phyloP scores from a whole-genome alignment of 2,329 filamentous ascomycete genomes.

The Claviceps pusilla region DNA sequence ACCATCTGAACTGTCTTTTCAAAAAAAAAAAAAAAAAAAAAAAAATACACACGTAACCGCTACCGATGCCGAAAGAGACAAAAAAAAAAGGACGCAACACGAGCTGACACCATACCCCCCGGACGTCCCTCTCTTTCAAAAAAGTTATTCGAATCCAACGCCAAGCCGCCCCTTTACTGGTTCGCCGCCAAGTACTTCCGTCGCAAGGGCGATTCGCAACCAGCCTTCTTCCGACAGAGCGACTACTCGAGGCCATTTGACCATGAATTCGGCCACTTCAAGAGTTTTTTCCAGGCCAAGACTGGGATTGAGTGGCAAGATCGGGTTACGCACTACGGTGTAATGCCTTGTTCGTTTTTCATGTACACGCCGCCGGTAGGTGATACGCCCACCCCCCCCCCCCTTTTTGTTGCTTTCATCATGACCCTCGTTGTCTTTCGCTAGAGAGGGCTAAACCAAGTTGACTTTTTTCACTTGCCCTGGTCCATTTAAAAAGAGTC shows the following conservation, averaged over 20 bases:
- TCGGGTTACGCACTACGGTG: conserved; percentile 24
- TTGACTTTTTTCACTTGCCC: background rate
- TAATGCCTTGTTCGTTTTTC: conserved; percentile 20
- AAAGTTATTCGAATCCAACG: conserved; percentile 55
- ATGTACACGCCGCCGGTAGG: conserved; percentile 34
- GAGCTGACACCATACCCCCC: background rate
- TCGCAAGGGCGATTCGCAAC: conserved; percentile 21
- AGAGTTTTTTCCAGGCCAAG: conserved; percentile 40
- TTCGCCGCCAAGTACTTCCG: conserved; percentile 38
- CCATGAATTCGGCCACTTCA: conserved; percentile 35
- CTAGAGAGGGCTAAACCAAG: too few relatives aligned
- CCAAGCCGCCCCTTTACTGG: conserved; percentile 44
- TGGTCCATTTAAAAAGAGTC: conserved; percentile 12
- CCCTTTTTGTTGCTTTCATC: background rate
- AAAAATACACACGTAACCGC: too few relatives aligned
- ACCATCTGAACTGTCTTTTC: background rate
- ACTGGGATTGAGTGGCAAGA: conserved; percentile 47
- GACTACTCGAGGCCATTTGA: conserved; percentile 23
- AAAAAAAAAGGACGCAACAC: too few relatives aligned
- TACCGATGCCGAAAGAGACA: too few relatives aligned
- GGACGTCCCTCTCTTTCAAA: background rate
- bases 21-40: too few relatives aligned
- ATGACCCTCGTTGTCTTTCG: background rate
- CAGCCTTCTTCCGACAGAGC: conserved; percentile 25
- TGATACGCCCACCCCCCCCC: background rate